Conservation (phyloP, 108 stramenopile genomes). For the Skeletonema costatum region DNA sequence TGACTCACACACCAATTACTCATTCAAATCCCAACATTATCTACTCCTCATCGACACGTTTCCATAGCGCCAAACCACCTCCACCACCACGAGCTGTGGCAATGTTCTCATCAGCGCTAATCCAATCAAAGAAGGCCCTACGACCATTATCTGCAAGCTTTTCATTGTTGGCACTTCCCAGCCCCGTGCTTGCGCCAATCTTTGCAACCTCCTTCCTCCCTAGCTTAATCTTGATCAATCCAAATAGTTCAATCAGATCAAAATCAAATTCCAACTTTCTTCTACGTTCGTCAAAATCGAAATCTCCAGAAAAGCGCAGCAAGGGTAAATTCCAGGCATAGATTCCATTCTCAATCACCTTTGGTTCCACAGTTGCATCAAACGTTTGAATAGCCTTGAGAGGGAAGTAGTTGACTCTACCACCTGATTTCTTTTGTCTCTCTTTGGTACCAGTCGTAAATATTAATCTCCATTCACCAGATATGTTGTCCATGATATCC, state of each 20-base stretch:
- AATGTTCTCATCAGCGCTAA: slow-evolving; percentile 84
- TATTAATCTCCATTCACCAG: slow-evolving; percentile 86
- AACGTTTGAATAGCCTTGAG: slow-evolving; percentile 90
- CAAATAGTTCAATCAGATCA: slow-evolving; percentile 60
- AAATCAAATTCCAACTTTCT: slow-evolving; percentile 90
- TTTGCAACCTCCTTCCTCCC: slow-evolving; percentile 50
- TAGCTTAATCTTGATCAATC: slow-evolving; percentile 54
- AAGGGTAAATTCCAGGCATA: slow-evolving; percentile 79
- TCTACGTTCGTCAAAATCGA: slow-evolving; percentile 71
- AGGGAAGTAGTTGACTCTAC: slow-evolving; percentile 90
- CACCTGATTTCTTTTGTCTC: slow-evolving; percentile 72
- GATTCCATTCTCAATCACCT: slow-evolving; percentile 84
- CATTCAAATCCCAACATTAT: too few relatives aligned
- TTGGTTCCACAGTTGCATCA: slow-evolving; percentile 58
- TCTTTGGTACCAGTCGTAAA: slow-evolving; percentile 92
- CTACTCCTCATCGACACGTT: slow-evolving; percentile 47
- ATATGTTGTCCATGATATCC: slow-evolving; percentile 56
- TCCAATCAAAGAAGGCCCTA: slow-evolving; percentile 92
- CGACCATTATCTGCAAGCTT: slow-evolving; percentile 64
- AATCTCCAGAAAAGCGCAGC: slow-evolving; percentile 77
- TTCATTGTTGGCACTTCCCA: slow-evolving; percentile 84
- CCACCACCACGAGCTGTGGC: slow-evolving; percentile 94
- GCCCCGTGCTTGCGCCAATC: slow-evolving; percentile 72
- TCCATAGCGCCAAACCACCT: slow-evolving; percentile 92
- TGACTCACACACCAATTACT: too few relatives aligned